phyloP scores from a whole-genome alignment of 495 filamentous ascomycete species.

The Parathielavia hyrcaniae region DNA sequence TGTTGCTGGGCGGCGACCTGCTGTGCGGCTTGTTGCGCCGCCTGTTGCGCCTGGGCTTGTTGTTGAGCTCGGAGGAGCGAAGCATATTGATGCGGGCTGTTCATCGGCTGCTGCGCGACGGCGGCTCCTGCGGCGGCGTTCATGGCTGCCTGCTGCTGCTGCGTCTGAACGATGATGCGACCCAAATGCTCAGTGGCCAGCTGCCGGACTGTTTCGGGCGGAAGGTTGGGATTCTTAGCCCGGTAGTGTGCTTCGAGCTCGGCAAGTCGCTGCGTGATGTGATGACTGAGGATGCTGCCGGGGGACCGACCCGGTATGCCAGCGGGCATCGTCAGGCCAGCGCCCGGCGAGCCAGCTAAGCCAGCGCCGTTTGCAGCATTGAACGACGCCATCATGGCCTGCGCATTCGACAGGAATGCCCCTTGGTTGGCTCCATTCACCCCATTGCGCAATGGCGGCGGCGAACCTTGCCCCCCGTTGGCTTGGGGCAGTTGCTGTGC shows the following conservation, averaged over 20 bases:
- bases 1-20: slow-evolving; percentile 26
- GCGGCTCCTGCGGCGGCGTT: slow-evolving; percentile 37
- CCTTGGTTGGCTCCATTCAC: slow-evolving; percentile 50
- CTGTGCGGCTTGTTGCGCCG: slow-evolving; percentile 18
- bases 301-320: slow-evolving; percentile 35
- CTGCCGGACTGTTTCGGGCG: slow-evolving; percentile 54
- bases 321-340: slow-evolving; percentile 35
- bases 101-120: slow-evolving; percentile 27
- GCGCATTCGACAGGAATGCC: slow-evolving; percentile 40
- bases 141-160: slow-evolving; percentile 37
- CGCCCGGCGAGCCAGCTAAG: slow-evolving; percentile 37
- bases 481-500: slow-evolving; percentile 32
- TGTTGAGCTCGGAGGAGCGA: slow-evolving; percentile 69
- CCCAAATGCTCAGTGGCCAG: slow-evolving; percentile 54
- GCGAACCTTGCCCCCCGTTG: slow-evolving; percentile 34
- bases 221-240: slow-evolving; percentile 49
- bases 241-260: slow-evolving; percentile 35
- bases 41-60: slow-evolving; percentile 34
- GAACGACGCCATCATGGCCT: slow-evolving; percentile 43
- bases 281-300: slow-evolving; percentile 24
- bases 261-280: slow-evolving; percentile 29
- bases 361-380: slow-evolving; percentile 34
- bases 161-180: slow-evolving; percentile 30
- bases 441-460: slow-evolving; percentile 42
- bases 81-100: slow-evolving; percentile 61